A percentile compares a stretch with the other conserved stretches of the same genome.
Conservation (phyloP, 306 rosid genomes). For the Hylodesmum podocarpum region DNA sequence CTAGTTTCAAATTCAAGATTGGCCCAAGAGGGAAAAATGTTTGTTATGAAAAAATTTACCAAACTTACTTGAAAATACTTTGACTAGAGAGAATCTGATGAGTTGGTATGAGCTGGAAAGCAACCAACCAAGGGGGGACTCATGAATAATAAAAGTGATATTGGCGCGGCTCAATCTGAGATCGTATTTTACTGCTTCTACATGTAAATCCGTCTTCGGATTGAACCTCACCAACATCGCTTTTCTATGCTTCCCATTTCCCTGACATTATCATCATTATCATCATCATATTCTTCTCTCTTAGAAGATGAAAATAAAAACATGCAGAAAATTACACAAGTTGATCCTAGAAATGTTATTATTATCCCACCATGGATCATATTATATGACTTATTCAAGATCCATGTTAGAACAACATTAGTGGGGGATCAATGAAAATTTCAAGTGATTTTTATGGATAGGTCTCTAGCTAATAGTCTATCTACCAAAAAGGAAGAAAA, state of each 20-base stretch:
- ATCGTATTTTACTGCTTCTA: constrained; percentile 63
- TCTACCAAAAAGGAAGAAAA: constrained; percentile 51
- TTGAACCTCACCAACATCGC: constrained; percentile 99
- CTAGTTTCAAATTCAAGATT: constrained; percentile 15
- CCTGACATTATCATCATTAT: constrained; percentile 27
- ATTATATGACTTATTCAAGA: constrained; percentile 27
- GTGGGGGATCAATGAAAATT: constrained; percentile 12
- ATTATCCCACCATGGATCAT: constrained; percentile 19
- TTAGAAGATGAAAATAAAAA: constrained; percentile 11
- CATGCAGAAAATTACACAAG: constrained; percentile 19
- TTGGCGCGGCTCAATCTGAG: constrained; percentile 99
- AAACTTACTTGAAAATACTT: not conserved
- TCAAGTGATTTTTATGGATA: constrained; percentile 46
- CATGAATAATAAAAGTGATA: constrained; percentile 71
- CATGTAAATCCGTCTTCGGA: constrained; percentile 90
- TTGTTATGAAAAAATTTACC: constrained; percentile 14
- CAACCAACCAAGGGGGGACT: not conserved
- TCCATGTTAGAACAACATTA: constrained; percentile 19
- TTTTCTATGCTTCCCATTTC: constrained; percentile 52
- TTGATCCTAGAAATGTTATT: not conserved
- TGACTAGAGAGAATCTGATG: constrained; percentile 36
- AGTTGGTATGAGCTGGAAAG: constrained; percentile 40
- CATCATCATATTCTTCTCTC: constrained; percentile 2
- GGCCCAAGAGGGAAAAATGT: constrained; percentile 17
- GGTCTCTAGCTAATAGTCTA: constrained; percentile 40